Base-by-base conservation (phyloP, 208 protist genomes). In the Trypanosoma mega region DNA sequence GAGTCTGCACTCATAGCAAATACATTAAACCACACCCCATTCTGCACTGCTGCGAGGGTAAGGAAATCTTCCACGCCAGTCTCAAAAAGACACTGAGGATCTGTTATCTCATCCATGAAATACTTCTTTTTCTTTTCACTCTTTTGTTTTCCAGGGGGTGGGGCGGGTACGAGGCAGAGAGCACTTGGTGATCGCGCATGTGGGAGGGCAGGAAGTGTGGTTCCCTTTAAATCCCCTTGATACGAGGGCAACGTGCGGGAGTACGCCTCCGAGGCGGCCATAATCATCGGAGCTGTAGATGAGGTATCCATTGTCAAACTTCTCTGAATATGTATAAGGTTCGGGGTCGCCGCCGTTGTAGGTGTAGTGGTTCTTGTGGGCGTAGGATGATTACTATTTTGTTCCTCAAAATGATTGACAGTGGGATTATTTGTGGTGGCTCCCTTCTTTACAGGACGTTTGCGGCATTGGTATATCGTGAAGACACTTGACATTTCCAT, bases 401-500 rank as follows among this genome's bases (percentile, higher is more conserved):
- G n/a, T n/a, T n/a, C n/a, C n/a, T n/a, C n/a, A n/a, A n/a, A n/a
- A n/a, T n/a, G n/a, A n/a, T n/a, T n/a, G n/a, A n/a, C n/a, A n/a
- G n/a, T n/a, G n/a, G n/a, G n/a, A n/a, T n/a, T n/a, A n/a, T n/a
- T n/a, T n/a, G n/a, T n/a, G n/a, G n/a, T n/a, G n/a, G n/a, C n/a
- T 37, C 50, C 41, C 44, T 69, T 36, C 2, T n/a, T 0, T 14
- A 26, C n/a, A 12, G 45, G 47, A 3, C 27, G 43, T 20, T n/a
- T 52, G 7, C 5, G 2, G 1, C 23, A 29, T 14, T 21, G 44
- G 37, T 72, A 65, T 18, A 60, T 26, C 16, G 20, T 37, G 43
- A 72, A 72, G 21, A 63, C 37, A 31, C 52, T 66, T 29, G 23
- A 37, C 7, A 72, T 29, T 5, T 72, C 65, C 44, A 56, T 59